Conservation (phyloP, 78 protist genomes). For the Chrysochromulina parva region DNA sequence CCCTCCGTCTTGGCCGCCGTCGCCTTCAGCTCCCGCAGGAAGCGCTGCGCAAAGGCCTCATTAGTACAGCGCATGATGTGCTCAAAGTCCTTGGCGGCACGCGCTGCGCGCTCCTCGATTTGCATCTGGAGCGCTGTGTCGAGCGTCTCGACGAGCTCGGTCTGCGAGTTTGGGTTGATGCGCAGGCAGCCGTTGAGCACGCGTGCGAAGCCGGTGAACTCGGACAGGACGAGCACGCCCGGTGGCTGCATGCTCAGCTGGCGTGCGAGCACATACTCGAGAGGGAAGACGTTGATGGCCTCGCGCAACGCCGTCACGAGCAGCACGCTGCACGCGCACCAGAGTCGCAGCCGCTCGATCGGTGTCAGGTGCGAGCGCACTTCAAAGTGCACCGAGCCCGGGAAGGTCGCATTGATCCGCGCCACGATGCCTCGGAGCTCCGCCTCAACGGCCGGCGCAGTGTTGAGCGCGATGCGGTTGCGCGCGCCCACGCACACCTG, state of each 20-base stretch:
- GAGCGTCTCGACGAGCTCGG: neutral
- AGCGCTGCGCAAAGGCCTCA: neutral
- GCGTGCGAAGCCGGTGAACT: neutral
- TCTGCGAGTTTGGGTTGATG: neutral
- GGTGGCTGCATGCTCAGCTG: neutral
- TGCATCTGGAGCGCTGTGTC: neutral
- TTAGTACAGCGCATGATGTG: neutral
- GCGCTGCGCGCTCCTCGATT: neutral
- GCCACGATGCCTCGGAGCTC: neutral
- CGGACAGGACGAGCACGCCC: neutral
- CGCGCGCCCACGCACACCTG: conserved; percentile 48
- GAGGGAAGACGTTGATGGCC: conserved; percentile 86
- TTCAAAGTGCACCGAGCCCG: neutral
- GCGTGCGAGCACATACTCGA: conserved; percentile 68
- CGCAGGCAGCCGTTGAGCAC: neutral
- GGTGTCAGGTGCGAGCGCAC: neutral
- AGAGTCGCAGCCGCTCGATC: neutral
- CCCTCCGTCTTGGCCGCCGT: neutral
- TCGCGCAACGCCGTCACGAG: conserved; percentile 82
- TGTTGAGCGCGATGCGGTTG: neutral
- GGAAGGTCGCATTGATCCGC: neutral
- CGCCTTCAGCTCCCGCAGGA: neutral
- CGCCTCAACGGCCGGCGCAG: neutral
- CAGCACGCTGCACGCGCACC: conserved; percentile 54
- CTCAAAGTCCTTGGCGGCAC: neutral